phyloP scores from a whole-genome alignment of 768 basidiomycete species.

The Psilocybe cyanescens region DNA sequence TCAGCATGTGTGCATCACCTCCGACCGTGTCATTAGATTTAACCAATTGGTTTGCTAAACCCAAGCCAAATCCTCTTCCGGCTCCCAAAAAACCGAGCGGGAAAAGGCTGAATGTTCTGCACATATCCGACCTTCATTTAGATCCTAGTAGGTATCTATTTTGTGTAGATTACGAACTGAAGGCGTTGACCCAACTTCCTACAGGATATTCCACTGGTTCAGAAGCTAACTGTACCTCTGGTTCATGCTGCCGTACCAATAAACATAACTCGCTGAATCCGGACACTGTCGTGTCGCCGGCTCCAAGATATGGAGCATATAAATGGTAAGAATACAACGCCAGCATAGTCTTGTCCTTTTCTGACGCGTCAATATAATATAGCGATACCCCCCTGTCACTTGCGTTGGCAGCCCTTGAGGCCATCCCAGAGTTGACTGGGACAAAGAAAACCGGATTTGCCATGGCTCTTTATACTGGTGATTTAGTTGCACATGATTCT shows the following conservation, averaged over 20 bases:
- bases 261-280: slow-evolving; percentile 54
- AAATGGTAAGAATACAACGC: slow-evolving; percentile 43
- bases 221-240: slow-evolving; percentile 73
- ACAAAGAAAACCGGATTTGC: slow-evolving; percentile 65
- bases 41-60: slow-evolving; percentile 74
- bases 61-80: slow-evolving; percentile 74
- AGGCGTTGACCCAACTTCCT: not conserved
- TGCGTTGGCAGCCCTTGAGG: slow-evolving; percentile 59
- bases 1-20: slow-evolving; percentile 57
- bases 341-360: not conserved
- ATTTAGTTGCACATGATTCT: slow-evolving; percentile 74
- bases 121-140: slow-evolving; percentile 78
- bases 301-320: slow-evolving; percentile 72
- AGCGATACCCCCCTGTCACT: slow-evolving; percentile 69
- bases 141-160: slow-evolving; percentile 58
- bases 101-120: slow-evolving; percentile 69
- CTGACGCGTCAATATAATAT: not conserved
- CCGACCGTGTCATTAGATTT: slow-evolving; percentile 63
- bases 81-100: slow-evolving; percentile 61
- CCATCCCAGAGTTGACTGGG: slow-evolving; percentile 68
- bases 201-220: slow-evolving; percentile 70
- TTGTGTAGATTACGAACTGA: not conserved
- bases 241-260: slow-evolving; percentile 66
- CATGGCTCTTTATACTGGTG: slow-evolving; percentile 73
- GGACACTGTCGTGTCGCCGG: slow-evolving; percentile 53